Evolutionary conservation across 2,329 filamentous ascomycete species (phyloP).

Genomic region (Rhinocladiella similis): DNA sequence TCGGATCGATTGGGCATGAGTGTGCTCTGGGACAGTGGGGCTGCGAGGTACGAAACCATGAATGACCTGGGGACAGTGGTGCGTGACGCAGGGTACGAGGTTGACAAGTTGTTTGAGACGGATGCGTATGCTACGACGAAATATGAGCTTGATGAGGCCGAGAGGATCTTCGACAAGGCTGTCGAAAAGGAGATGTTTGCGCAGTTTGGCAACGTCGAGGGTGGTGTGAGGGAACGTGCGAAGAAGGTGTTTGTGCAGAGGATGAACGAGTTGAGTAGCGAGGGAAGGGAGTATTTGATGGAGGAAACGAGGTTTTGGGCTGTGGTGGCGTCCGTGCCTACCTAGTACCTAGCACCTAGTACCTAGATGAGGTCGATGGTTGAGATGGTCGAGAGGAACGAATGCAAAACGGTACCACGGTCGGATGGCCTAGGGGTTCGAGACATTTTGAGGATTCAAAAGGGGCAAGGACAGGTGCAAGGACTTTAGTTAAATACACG

Average conservation of each 20-base stretch:
- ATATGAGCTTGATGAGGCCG: not conserved
- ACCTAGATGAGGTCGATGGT: no score
- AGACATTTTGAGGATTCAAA: no score
- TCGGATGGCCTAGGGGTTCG: no score
- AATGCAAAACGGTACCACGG: no score
- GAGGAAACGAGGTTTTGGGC: slow-evolving; percentile 20
- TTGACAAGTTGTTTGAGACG: slow-evolving; percentile 18
- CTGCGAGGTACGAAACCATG: slow-evolving; percentile 4
- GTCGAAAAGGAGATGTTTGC: slow-evolving; percentile 18
- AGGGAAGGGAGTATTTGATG: not conserved
- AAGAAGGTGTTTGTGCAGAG: slow-evolving; percentile 10
- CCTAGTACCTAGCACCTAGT: no score
- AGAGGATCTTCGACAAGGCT: slow-evolving; percentile 8
- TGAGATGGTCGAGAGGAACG: no score
- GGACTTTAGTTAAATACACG: no score
- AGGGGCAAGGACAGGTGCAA: no score
- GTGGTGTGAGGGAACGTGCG: slow-evolving; percentile 4
- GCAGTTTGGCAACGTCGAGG: slow-evolving; percentile 6
- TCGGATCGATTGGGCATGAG: not conserved
- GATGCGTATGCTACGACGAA: slow-evolving; percentile 6
- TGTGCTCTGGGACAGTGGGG: slow-evolving; percentile 8
- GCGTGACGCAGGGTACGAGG: slow-evolving; percentile 13
- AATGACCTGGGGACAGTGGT: slow-evolving; percentile 8
- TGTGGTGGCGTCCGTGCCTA: slow-evolving; percentile 8
- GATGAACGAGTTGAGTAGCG: not conserved